These are phyloP conservation scores for Fusarium pseudograminearum DNA, from an alignment of 2,329 filamentous ascomycete genomes.

Conservation along the genomic window DNA sequence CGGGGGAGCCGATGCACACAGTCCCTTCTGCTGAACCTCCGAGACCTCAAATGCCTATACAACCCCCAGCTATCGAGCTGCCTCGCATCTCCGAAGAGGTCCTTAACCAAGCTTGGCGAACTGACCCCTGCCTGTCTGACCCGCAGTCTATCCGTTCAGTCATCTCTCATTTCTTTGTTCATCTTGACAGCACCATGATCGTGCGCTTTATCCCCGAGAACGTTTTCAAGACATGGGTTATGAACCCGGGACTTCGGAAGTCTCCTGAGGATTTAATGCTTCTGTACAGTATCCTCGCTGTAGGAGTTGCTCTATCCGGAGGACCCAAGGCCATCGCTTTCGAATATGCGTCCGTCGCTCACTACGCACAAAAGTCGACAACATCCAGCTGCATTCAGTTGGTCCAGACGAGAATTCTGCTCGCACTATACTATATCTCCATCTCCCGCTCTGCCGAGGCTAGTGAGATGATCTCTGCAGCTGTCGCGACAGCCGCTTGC, in stretches of 20 bases:
- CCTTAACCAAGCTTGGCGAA: conserved; percentile 62
- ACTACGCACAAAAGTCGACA: conserved; percentile 61
- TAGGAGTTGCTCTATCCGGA: conserved; percentile 56
- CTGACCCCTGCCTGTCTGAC: conserved; percentile 62
- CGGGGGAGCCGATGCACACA: conserved; percentile 51
- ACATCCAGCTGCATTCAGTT: conserved; percentile 64
- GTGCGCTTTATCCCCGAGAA: conserved; percentile 58
- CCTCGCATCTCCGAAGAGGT: conserved; percentile 64
- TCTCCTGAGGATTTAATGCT: conserved; percentile 60
- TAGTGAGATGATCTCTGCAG: conserved; percentile 73
- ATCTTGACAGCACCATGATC: conserved; percentile 57
- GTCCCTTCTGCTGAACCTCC: conserved; percentile 53
- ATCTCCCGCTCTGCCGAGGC: conserved; percentile 69
- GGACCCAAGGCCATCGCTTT: conserved; percentile 54
- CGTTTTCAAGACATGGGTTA: conserved; percentile 55
- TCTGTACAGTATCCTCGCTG: conserved; percentile 59
- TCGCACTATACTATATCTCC: conserved; percentile 75
- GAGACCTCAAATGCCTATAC: conserved; percentile 55
- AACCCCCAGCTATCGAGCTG: conserved; percentile 55
- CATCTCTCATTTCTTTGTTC: conserved; percentile 58
- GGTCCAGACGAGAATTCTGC: conserved; percentile 74
- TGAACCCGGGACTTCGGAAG: conserved; percentile 53
- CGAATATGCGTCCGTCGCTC: conserved; percentile 64
- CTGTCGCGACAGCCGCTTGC: conserved; percentile 69
- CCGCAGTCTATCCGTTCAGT: conserved; percentile 55